These are phyloP conservation scores for Carpinus fangiana DNA, from an alignment of 306 rosid genomes.

Conservation along the genomic window DNA sequence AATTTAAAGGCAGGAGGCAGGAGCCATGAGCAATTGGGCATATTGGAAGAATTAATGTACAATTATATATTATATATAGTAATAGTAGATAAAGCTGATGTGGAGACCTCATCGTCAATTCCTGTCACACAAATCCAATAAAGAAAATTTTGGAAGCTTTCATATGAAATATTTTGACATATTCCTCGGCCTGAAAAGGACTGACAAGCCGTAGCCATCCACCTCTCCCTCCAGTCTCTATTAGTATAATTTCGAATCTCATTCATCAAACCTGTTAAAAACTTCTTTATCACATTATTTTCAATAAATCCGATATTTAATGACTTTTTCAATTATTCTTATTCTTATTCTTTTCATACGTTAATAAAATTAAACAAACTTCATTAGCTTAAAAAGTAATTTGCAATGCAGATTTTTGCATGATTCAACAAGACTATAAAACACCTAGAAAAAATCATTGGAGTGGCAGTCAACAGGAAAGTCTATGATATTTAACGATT, in stretches of 20 bases:
- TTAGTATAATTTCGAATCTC: not conserved
- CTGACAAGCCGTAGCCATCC: slow-evolving; percentile 5
- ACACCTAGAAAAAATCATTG: too few relatives aligned
- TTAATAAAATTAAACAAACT: too few relatives aligned
- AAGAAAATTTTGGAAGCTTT: not conserved
- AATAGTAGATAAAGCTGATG: slow-evolving; percentile 30
- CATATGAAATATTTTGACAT: slow-evolving; percentile 3
- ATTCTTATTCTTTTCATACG: too few relatives aligned
- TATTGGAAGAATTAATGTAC: slow-evolving; percentile 6
- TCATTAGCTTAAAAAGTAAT: too few relatives aligned
- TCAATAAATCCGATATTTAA: too few relatives aligned
- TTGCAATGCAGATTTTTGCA: too few relatives aligned
- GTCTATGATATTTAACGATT: too few relatives aligned
- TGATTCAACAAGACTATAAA: too few relatives aligned
- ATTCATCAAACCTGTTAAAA: not conserved
- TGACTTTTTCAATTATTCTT: too few relatives aligned
- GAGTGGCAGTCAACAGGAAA: too few relatives aligned
- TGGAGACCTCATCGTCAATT: slow-evolving; percentile 19
- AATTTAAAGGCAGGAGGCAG: not conserved
- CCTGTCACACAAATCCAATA: not conserved
- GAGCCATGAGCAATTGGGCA: not conserved
- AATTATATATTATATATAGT: not conserved
- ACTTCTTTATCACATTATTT: too few relatives aligned
- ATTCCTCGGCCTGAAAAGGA: slow-evolving; percentile 29
- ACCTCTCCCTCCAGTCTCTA: not conserved